Base-by-base conservation (phyloP, 306 rosid species). In the Vigna mungo region DNA sequence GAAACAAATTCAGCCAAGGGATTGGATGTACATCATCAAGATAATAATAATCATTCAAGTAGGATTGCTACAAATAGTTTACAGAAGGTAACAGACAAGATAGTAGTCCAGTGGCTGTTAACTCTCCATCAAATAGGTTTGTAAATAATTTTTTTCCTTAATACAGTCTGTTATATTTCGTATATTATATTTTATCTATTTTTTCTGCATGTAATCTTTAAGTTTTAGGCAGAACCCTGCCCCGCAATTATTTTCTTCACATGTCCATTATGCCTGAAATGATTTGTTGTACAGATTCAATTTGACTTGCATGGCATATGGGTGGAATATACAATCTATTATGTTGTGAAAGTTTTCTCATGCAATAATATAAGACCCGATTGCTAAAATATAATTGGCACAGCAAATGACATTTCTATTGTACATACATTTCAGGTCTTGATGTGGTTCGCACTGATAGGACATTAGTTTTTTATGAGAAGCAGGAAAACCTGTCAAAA, bases 381-480 rank as follows among this genome's bases (percentile, higher is more conserved):
- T 51, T 30, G 14, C 30, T 16, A 60, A 63, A 55, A n/a, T 69
- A 47, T 62, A 48, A 52, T 76, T 39, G 44, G 54, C 21, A 30
- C 17, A 17, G 16, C 23, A 20, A 59, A 72, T 78, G 71, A 71
- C 65, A 55, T 32, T 68, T 62, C 49, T 74, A 66, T 62, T 79
- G 64, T 39, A 18, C 56, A 13, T 65, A 60, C 52, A 62, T 89
- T 77, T 81, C 88, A 96, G 99, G 99, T 85, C 99, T 96, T 76
- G 99, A 96, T 36, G 99, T 96, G 78, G 78, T 91, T 81, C 99
- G 99, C 73, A 96, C 99, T 10, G 99, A 96, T 83, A 89, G 99
- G 84, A 87, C 98, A n/a, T 83, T 96, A 84, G 92, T 88, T 62
- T 96, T 92, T 85, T 96, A 96, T 17, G 99, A 96, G 91, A 92